phyloP scores from a whole-genome alignment of 225 moss, liverwort and hornwort genomes.

The Physcomitrellopsis africana region DNA sequence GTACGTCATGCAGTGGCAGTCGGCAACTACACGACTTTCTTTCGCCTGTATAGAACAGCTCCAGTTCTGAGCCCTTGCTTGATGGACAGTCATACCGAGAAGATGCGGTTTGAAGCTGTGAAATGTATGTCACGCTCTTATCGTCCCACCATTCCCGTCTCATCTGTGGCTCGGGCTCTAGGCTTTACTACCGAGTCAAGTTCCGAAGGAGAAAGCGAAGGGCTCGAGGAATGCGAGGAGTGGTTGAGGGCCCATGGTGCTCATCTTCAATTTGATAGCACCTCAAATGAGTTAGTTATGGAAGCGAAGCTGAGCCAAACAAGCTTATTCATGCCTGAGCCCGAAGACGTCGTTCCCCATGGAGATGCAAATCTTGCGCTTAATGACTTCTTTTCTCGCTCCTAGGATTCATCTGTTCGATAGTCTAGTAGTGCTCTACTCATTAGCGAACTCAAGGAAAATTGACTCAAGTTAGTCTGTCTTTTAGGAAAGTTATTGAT shows the following conservation, averaged over 20 bases:
- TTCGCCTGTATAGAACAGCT: conserved; percentile 91
- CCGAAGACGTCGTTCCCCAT: conserved; percentile 91
- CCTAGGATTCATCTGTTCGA: conserved; percentile 15
- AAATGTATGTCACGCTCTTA: conserved; percentile 97
- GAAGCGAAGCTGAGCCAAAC: conserved; percentile 82
- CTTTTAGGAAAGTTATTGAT: conserved; percentile 29
- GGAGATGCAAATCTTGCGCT: conserved; percentile 97
- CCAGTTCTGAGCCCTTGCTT: conserved; percentile 89
- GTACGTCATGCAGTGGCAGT: conserved; percentile 86
- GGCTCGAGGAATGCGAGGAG: conserved; percentile 90
- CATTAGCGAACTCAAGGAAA: background rate
- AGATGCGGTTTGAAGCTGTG: conserved; percentile 94
- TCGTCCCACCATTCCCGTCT: conserved; percentile 83
- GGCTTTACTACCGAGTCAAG: conserved; percentile 55
- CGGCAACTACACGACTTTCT: conserved; percentile 93
- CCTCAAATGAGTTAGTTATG: conserved; percentile 66
- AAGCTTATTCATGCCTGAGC: conserved; percentile 92
- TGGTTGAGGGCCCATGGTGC: conserved; percentile 91
- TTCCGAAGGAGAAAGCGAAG: conserved; percentile 60
- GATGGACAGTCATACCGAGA: conserved; percentile 93
- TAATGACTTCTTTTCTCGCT: conserved; percentile 92
- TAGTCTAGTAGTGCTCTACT: too few species aligned
- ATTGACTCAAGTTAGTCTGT: background rate
- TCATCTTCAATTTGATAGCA: conserved; percentile 67
- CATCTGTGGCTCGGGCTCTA: conserved; percentile 65